Conservation (phyloP, 192 early-diverging fungal species). For the Backusella morwellensis region DNA sequence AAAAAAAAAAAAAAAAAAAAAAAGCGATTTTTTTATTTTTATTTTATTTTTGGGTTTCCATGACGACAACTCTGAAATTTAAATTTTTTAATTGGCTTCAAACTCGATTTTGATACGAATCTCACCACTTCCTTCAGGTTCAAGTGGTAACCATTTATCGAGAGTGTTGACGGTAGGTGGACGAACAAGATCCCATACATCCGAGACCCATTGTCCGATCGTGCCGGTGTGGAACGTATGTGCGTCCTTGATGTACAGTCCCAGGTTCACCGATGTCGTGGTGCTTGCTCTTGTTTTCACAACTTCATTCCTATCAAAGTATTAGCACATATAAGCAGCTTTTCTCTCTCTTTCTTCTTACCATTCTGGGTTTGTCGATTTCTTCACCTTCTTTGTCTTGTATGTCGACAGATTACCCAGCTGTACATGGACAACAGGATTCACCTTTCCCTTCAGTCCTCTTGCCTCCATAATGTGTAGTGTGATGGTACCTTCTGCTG, state of each 20-base stretch:
- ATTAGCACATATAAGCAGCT: too few relatives aligned
- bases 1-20: background rate
- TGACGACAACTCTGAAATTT: background rate
- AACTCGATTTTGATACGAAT: slow-evolving; percentile 18
- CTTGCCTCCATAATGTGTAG: slow-evolving; percentile 49
- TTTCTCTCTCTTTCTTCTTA: slow-evolving; percentile 13
- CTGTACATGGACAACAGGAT: slow-evolving; percentile 21
- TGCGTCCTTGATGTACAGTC: slow-evolving; percentile 14
- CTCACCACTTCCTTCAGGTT: slow-evolving; percentile 17
- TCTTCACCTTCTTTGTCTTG: slow-evolving; percentile 33
- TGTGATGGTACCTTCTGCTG: background rate
- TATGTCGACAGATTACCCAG: background rate
- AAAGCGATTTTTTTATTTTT: background rate
- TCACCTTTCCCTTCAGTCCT: slow-evolving; percentile 47
- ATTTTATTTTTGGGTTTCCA: slow-evolving; percentile 5
- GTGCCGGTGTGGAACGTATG: slow-evolving; percentile 15
- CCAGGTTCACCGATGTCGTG: background rate
- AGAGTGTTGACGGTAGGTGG: background rate
- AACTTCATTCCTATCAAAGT: slow-evolving; percentile 13
- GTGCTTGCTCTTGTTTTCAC: background rate
- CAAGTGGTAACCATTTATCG: slow-evolving; percentile 18
- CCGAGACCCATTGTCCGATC: background rate
- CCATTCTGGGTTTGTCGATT: slow-evolving; percentile 28
- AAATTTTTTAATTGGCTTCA: background rate
- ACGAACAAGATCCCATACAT: background rate